Percentiles rank a stretch among this genome's conserved stretches.
Evolutionary conservation across 306 rosid genomes (phyloP).

Genomic region (Prunus salicina): DNA sequence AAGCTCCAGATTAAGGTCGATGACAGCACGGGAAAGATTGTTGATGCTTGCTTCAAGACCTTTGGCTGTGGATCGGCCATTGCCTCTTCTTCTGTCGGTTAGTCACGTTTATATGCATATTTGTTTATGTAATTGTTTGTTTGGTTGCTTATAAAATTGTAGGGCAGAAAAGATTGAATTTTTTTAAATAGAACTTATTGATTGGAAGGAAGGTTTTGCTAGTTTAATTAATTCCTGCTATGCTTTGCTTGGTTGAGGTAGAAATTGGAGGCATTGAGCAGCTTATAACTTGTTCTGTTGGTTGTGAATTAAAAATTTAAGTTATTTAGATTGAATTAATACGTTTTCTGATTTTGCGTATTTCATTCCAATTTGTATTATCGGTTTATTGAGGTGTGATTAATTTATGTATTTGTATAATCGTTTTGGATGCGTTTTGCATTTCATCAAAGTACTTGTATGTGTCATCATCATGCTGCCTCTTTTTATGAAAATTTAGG

Average conservation of each 20-base stretch:
- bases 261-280: not conserved
- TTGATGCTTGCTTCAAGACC: slow-evolving; percentile 88
- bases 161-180: not conserved
- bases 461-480: not conserved
- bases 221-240: not conserved
- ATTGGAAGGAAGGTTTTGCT: not conserved
- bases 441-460: not conserved
- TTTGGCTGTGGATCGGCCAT: slow-evolving; percentile 93
- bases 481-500: not conserved
- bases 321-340: not conserved
- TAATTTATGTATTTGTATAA: not conserved
- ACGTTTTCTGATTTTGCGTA: not conserved
- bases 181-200: not conserved
- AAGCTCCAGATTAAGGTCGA: slow-evolving; percentile 91
- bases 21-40: slow-evolving; percentile 67
- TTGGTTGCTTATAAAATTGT: not conserved
- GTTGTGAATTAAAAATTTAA: not conserved
- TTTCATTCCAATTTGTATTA: not conserved
- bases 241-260: not conserved
- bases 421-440: not conserved
- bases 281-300: not conserved
- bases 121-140: not conserved
- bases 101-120: not conserved
- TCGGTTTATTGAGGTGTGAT: not conserved
- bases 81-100: slow-evolving; percentile 90